phyloP scores from a whole-genome alignment of 23 red algal genomes.

The Gracilaria caudata region DNA sequence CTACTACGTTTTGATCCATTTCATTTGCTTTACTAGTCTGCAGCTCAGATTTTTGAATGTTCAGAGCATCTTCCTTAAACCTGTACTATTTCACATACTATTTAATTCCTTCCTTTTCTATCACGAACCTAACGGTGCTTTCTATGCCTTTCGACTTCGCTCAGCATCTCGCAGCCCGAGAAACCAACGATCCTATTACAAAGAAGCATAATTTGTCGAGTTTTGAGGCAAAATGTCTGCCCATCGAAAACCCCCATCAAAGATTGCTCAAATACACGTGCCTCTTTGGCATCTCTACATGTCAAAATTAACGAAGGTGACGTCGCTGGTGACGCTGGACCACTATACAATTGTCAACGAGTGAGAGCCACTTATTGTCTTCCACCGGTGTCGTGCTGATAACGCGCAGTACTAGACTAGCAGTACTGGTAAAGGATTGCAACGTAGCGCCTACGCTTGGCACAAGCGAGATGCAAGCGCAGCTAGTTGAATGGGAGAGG shows the following conservation, averaged over 20 bases:
- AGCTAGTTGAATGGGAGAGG: slow-evolving; percentile 81
- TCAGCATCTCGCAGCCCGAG: too few relatives aligned
- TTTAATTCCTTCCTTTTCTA: too few relatives aligned
- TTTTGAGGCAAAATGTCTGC: too few relatives aligned
- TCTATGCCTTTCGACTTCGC: too few relatives aligned
- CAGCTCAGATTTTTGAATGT: not conserved
- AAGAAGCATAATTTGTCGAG: too few relatives aligned
- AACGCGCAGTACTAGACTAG: too few relatives aligned
- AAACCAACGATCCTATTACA: too few relatives aligned
- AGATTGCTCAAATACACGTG: not conserved
- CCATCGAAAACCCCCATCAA: too few relatives aligned
- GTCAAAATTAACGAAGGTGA: not conserved
- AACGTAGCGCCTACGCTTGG: slow-evolving; percentile 5
- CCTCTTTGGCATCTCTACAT: not conserved
- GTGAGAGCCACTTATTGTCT: not conserved
- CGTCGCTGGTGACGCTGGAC: not conserved
- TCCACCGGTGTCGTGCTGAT: not conserved
- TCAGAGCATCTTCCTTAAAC: not conserved
- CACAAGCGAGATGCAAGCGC: slow-evolving; percentile 78
- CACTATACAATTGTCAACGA: not conserved
- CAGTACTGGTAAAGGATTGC: too few relatives aligned
- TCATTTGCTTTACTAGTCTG: not conserved
- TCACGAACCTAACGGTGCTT: too few relatives aligned
- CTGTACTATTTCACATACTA: not conserved
- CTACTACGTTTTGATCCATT: not conserved